These are phyloP conservation scores for Cladophialophora chaetospira DNA, from an alignment of 2,329 filamentous ascomycete genomes.

Conservation along the genomic window DNA sequence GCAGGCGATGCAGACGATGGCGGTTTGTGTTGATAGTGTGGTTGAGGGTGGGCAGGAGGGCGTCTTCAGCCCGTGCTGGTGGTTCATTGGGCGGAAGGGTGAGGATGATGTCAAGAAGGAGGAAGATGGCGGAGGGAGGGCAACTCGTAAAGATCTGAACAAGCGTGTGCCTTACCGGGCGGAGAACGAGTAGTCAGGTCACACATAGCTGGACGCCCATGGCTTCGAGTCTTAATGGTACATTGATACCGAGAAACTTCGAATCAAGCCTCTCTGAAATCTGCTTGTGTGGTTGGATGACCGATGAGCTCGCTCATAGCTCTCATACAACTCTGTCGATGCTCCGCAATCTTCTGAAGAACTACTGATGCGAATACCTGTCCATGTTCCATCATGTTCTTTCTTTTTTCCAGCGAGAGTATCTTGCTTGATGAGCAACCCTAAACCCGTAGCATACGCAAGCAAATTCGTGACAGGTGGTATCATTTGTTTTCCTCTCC, in stretches of 20 bases:
- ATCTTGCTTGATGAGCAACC: conserved; percentile 15
- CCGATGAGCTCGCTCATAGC: background rate
- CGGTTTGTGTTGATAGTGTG: conserved; percentile 23
- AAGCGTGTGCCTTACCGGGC: too few relatives aligned
- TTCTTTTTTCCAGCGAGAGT: conserved; percentile 15
- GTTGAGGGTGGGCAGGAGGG: conserved; percentile 21
- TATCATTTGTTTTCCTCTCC: conserved; percentile 2
- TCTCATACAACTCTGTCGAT: background rate
- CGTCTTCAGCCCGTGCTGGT: conserved; percentile 33
- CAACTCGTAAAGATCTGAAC: background rate
- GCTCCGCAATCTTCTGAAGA: background rate
- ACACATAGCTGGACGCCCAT: too few relatives aligned
- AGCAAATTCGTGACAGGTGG: conserved; percentile 16
- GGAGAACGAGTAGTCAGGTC: too few relatives aligned
- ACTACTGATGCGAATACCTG: background rate
- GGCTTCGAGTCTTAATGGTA: too few relatives aligned
- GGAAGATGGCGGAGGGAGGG: background rate
- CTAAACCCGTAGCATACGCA: conserved; percentile 27
- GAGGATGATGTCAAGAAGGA: background rate
- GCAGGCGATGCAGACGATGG: conserved; percentile 10
- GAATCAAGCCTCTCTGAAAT: too few relatives aligned
- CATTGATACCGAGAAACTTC: too few relatives aligned
- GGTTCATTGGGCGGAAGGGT: conserved; percentile 30
- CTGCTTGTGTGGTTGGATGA: too few relatives aligned
- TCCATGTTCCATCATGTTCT: background rate